phyloP scores from a whole-genome alignment of 495 filamentous ascomycete genomes.

The Penicillium pulvis region DNA sequence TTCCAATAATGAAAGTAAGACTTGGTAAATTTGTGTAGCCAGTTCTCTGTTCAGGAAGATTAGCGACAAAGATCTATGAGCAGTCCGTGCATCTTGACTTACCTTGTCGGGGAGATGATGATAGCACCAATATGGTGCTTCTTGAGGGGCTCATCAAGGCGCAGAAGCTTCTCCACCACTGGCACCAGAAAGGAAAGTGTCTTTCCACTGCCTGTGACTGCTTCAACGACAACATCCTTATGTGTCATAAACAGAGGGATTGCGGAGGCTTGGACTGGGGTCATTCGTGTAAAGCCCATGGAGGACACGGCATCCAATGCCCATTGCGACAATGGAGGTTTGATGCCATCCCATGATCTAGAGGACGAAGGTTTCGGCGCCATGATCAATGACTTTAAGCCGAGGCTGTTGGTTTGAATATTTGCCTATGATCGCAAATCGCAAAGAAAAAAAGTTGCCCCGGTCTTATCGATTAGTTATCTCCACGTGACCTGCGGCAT shows the following conservation, averaged over 20 bases:
- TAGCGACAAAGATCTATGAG: slow-evolving; percentile 10
- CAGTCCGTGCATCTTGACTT: slow-evolving; percentile 12
- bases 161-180: slow-evolving; percentile 79
- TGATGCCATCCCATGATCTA: slow-evolving; percentile 78
- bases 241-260: slow-evolving; percentile 90
- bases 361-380: slow-evolving; percentile 44
- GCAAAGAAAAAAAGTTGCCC: slow-evolving; percentile 23
- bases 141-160: slow-evolving; percentile 73
- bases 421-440: slow-evolving; percentile 8
- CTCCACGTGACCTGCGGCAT: slow-evolving; percentile 28
- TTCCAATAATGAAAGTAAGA: slow-evolving; percentile 72
- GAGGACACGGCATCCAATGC: slow-evolving; percentile 78
- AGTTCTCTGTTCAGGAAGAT: slow-evolving; percentile 63
- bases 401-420: not conserved
- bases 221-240: slow-evolving; percentile 97
- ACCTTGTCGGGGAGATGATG: slow-evolving; percentile 85
- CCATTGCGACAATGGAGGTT: slow-evolving; percentile 84
- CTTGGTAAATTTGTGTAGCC: slow-evolving; percentile 83
- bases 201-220: slow-evolving; percentile 95
- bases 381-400: slow-evolving; percentile 21
- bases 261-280: slow-evolving; percentile 91
- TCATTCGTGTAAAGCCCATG: slow-evolving; percentile 87
- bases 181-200: slow-evolving; percentile 91
- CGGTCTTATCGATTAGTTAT: slow-evolving; percentile 37
- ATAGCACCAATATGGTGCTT: slow-evolving; percentile 89